A percentile compares a stretch with the other conserved stretches of the same genome.
Evolutionary conservation across 345 rosid species (phyloP).

Genomic region (Eutrema japonicum): DNA sequence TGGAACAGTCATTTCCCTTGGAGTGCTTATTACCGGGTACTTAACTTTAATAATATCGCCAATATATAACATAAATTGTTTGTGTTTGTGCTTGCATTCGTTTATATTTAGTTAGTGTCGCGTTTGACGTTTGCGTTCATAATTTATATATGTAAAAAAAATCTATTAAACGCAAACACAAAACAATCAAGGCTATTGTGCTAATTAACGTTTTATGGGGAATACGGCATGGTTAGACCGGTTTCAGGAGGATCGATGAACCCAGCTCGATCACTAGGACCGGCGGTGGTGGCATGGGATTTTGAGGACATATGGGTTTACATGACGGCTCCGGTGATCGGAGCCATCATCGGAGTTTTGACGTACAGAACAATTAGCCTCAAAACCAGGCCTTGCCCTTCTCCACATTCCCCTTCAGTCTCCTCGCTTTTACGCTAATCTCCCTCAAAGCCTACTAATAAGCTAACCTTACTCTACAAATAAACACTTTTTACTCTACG

Average conservation of each 20-base stretch:
- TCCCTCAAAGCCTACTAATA: constrained; percentile 9
- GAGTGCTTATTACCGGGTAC: constrained; percentile 80
- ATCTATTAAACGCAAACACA: too few relatives aligned
- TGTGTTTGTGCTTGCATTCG: neutral
- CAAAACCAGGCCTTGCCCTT: constrained; percentile 41
- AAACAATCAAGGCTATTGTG: neutral
- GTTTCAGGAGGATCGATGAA: constrained; percentile 93
- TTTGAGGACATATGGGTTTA: constrained; percentile 79
- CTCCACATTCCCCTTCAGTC: constrained; percentile 47
- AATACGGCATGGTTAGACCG: constrained; percentile 52
- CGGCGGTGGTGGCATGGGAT: constrained; percentile 75
- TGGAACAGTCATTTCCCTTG: constrained; percentile 73
- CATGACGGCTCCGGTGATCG: constrained; percentile 66
- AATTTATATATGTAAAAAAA: too few relatives aligned
- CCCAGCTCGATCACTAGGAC: constrained; percentile 92
- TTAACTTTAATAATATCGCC: neutral
- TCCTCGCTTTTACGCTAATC: constrained; percentile 38
- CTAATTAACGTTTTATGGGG: constrained; percentile 1
- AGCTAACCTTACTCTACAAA: constrained; percentile 4
- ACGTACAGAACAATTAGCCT: constrained; percentile 52
- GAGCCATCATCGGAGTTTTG: constrained; percentile 68
- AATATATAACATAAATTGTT: neutral
- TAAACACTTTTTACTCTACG: constrained; percentile 5
- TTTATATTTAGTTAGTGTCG: too few relatives aligned
- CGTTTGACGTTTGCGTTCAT: too few relatives aligned